A percentile compares a stretch with the other conserved stretches of the same genome.
Evolutionary conservation across 2,329 filamentous ascomycete species (phyloP).

Genomic region (Biscogniauxia mediterranea): DNA sequence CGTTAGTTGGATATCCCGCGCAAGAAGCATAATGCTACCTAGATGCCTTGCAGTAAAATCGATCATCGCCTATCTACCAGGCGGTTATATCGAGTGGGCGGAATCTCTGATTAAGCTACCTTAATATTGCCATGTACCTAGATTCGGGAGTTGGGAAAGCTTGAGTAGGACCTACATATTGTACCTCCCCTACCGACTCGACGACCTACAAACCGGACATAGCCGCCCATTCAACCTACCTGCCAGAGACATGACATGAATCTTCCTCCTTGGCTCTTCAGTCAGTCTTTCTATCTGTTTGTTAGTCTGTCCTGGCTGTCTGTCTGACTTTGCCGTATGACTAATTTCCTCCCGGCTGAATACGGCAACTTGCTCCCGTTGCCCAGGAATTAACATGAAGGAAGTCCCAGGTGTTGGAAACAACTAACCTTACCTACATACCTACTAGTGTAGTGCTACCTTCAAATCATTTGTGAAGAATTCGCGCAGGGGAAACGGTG

Average conservation of each 20-base stretch:
- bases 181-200: conserved; percentile 2
- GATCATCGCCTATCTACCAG: too few relatives aligned
- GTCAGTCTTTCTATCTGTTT: too few relatives aligned
- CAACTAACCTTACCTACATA: too few relatives aligned
- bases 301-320: background rate
- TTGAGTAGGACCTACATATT: background rate
- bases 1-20: too few relatives aligned
- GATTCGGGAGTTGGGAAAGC: too few relatives aligned
- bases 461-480: background rate
- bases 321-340: background rate
- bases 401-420: background rate
- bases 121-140: too few relatives aligned
- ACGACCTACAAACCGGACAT: background rate
- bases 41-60: too few relatives aligned
- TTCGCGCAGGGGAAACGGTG: background rate
- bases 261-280: background rate
- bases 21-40: too few relatives aligned
- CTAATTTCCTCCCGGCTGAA: background rate
- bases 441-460: too few relatives aligned
- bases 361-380: background rate
- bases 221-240: background rate
- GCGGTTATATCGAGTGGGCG: too few relatives aligned
- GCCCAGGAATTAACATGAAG: background rate
- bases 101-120: too few relatives aligned
- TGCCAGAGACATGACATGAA: background rate